Evolutionary conservation across 2,329 filamentous ascomycete species (phyloP).

Genomic region (Paraphoma chrysanthemicola): DNA sequence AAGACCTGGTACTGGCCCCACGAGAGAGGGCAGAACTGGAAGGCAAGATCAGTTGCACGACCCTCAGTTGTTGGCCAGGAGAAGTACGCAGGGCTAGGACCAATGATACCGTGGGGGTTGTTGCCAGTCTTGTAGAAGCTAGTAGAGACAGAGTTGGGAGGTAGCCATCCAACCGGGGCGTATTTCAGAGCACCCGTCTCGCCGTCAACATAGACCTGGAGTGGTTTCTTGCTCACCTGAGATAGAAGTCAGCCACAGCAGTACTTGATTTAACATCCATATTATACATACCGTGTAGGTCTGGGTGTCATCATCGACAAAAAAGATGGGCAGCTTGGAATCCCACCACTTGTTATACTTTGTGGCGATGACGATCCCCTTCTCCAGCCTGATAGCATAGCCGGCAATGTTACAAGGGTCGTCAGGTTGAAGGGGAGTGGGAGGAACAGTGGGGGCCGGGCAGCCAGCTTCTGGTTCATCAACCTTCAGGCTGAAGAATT

Average conservation of each 20-base stretch:
- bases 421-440: too few species aligned
- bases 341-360: conserved; percentile 39
- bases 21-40: conserved; percentile 29
- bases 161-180: conserved; percentile 32
- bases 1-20: conserved; percentile 35
- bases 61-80: conserved; percentile 36
- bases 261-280: background rate
- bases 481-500: conserved; percentile 33
- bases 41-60: conserved; percentile 13
- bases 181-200: conserved; percentile 31
- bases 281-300: conserved; percentile 32
- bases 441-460: too few species aligned
- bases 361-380: conserved; percentile 35
- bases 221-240: conserved; percentile 37
- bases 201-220: conserved; percentile 33
- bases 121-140: conserved; percentile 35
- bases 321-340: conserved; percentile 35
- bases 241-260: conserved; percentile 2
- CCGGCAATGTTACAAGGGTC: conserved; percentile 16
- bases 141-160: conserved; percentile 29
- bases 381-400: conserved; percentile 32
- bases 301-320: conserved; percentile 35
- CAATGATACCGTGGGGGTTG: conserved; percentile 30
- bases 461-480: conserved; percentile 24
- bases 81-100: conserved; percentile 31